Evolutionary conservation across 2,329 filamentous ascomycete species (phyloP).

Genomic region (Diplodia mutila): DNA sequence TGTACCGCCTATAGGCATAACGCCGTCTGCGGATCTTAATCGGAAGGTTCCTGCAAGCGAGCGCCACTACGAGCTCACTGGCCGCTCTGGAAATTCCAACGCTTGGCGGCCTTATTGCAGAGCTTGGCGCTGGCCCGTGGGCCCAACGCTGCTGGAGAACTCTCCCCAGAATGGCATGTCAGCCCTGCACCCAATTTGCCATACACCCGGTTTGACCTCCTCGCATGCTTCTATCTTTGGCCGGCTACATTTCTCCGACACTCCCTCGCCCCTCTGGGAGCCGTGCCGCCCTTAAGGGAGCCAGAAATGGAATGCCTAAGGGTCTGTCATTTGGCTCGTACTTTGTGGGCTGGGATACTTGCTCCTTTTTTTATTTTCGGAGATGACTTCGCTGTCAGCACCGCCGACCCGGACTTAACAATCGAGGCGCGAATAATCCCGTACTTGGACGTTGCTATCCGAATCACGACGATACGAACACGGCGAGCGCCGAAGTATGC

Average conservation of each 20-base stretch:
- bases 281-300: neutral
- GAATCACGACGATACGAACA: neutral
- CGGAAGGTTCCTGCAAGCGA: slow-evolving; percentile 1
- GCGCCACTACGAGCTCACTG: slow-evolving; percentile 11
- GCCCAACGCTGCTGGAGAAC: neutral
- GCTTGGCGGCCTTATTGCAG: slow-evolving; percentile 10
- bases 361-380: slow-evolving; percentile 6
- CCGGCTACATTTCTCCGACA: neutral
- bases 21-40: slow-evolving; percentile 12
- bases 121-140: slow-evolving; percentile 12
- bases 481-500: neutral
- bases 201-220: neutral
- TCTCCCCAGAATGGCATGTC: slow-evolving; percentile 8
- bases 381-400: neutral
- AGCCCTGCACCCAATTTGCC: slow-evolving; percentile 1
- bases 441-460: neutral
- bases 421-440: neutral
- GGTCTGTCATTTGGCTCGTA: neutral
- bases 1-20: neutral
- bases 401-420: neutral
- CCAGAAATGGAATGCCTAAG: neutral
- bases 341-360: neutral
- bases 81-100: neutral
- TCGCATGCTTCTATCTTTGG: neutral
- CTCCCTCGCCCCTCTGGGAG: neutral